A percentile compares a stretch with the other conserved stretches of the same genome.
These are phyloP conservation scores for Trypanosomatidae sp. DNA, from an alignment of 208 protist species.

Conservation along the genomic window DNA sequence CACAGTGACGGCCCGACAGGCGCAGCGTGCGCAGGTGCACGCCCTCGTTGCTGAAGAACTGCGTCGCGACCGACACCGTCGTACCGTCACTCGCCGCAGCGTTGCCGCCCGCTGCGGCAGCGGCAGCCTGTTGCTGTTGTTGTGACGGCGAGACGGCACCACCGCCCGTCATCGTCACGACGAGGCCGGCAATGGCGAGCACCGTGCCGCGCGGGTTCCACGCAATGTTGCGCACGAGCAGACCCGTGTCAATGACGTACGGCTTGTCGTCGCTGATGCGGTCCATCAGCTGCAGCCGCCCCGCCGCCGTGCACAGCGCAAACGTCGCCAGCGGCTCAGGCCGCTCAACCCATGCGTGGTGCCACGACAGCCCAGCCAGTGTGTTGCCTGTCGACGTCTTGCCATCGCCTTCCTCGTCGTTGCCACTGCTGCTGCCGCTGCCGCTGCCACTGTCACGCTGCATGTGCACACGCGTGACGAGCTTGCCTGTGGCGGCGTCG, in stretches of 20 bases:
- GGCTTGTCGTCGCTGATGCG: conserved; percentile 76
- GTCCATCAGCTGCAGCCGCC: conserved; percentile 89
- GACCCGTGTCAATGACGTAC: conserved; percentile 85
- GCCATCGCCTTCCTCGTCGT: neutral
- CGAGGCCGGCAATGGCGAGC: conserved; percentile 83
- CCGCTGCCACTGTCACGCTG: conserved; percentile 14
- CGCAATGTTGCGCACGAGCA: conserved; percentile 46
- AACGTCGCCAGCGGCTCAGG: conserved; percentile 70
- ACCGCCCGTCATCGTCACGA: conserved; percentile 18
- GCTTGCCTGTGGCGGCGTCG: conserved; percentile 61
- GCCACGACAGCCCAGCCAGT: conserved; percentile 72
- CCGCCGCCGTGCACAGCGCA: conserved; percentile 80
- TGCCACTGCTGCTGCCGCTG: too few species aligned
- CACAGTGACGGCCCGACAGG: conserved; percentile 75
- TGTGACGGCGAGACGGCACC: conserved; percentile 4
- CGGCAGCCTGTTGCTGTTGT: too few species aligned
- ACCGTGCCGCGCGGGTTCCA: conserved; percentile 93
- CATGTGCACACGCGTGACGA: conserved; percentile 67
- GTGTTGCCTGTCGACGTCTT: too few species aligned
- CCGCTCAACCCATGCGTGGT: conserved; percentile 75
- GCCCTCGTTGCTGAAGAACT: conserved; percentile 91
- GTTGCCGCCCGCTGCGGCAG: too few species aligned
- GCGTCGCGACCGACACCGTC: conserved; percentile 48
- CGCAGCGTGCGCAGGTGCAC: conserved; percentile 88
- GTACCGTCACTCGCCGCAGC: neutral